Evolutionary conservation across 371 early-diverging fungal species (phyloP).

Genomic region (Lichtheimia ramosa): DNA sequence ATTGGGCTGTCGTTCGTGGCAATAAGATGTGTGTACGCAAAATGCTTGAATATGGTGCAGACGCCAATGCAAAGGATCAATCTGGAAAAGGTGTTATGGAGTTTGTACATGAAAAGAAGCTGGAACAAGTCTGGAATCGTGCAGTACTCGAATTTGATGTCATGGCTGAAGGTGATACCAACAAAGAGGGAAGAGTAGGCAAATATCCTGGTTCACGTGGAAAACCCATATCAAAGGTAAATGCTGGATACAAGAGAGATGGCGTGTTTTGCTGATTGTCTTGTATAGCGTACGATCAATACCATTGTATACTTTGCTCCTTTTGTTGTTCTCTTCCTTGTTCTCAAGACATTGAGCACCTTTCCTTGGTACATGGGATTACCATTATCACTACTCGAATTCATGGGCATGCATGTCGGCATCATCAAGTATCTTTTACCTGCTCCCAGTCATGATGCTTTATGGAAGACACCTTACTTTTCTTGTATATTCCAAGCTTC

Average conservation of each 20-base stretch:
- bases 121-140: constrained; percentile 38
- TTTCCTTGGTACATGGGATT: constrained; percentile 82
- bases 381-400: constrained; percentile 56
- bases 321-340: constrained; percentile 61
- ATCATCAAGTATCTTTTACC: constrained; percentile 64
- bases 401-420: constrained; percentile 60
- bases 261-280: no score
- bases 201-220: constrained; percentile 35
- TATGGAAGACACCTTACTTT: constrained; percentile 80
- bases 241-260: background rate
- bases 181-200: constrained; percentile 24
- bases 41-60: constrained; percentile 57
- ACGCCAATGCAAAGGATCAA: constrained; percentile 40
- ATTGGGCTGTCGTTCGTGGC: constrained; percentile 71
- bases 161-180: constrained; percentile 35
- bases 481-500: constrained; percentile 86
- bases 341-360: constrained; percentile 53
- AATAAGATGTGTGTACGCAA: constrained; percentile 42
- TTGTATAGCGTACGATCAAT: constrained; percentile 25
- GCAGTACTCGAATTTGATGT: constrained; percentile 52
- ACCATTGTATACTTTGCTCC: constrained; percentile 73
- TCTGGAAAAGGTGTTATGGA: constrained; percentile 52
- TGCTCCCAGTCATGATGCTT: constrained; percentile 50
- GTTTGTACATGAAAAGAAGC: constrained; percentile 47
- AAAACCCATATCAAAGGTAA: constrained; percentile 41